phyloP scores from a whole-genome alignment of 2,329 filamentous ascomycete genomes.

The Fusarium sp. region DNA sequence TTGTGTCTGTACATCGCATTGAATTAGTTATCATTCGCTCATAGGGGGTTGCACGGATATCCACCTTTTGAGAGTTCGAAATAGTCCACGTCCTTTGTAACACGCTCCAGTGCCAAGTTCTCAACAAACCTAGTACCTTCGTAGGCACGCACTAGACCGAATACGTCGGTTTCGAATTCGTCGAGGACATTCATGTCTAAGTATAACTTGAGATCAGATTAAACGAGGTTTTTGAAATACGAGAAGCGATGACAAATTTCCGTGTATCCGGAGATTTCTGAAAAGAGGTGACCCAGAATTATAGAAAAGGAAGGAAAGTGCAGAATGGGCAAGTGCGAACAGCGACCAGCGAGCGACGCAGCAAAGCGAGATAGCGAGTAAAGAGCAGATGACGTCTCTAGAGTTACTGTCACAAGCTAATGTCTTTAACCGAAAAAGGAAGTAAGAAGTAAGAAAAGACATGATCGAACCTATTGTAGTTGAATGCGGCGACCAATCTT shows the following conservation, averaged over 20 bases:
- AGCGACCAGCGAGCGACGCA: background rate
- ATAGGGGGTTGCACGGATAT: accelerated
- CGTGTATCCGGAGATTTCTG: too few relatives aligned
- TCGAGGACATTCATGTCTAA: background rate
- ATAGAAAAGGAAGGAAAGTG: background rate
- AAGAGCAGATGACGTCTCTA: background rate
- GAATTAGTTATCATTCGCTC: background rate
- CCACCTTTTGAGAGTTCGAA: background rate
- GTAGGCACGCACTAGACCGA: background rate
- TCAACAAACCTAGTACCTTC: background rate
- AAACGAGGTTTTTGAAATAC: background rate
- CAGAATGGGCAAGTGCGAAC: background rate
- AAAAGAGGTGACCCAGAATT: too few relatives aligned
- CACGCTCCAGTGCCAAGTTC: background rate
- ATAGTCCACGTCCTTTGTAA: background rate
- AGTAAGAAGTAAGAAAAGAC: background rate
- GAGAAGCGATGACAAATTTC: background rate
- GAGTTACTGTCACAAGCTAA: background rate
- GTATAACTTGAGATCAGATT: background rate
- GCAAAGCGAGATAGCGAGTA: background rate
- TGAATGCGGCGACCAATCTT: background rate
- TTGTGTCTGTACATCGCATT: background rate
- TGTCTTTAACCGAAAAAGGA: background rate
- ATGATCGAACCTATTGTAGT: background rate
- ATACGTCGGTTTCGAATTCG: background rate